A percentile compares a stretch with the other conserved stretches of the same genome.
Conservation (phyloP, 164 flowering plant genomes). For the Akebia trifoliata region DNA sequence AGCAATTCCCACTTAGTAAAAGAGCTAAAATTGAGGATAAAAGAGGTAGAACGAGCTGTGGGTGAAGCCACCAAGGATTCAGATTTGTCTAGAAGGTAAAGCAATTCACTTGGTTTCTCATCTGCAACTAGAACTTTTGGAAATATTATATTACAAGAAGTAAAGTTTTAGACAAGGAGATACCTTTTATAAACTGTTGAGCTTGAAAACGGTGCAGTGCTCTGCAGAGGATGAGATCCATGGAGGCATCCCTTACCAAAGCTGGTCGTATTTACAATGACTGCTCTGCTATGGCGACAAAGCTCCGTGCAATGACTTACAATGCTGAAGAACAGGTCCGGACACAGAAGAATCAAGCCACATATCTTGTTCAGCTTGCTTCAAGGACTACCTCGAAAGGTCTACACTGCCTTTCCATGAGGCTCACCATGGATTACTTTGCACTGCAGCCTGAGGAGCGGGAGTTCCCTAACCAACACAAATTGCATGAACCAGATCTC, state of each 20-base stretch:
- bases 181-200: background rate
- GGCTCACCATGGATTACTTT: constrained; percentile 79
- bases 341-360: constrained; percentile 53
- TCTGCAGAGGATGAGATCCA: constrained; percentile 63
- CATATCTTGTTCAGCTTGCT: constrained; percentile 66
- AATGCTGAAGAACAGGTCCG: constrained; percentile 72
- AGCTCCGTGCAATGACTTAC: constrained; percentile 78
- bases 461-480: constrained; percentile 42
- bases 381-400: constrained; percentile 87
- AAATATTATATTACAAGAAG: background rate
- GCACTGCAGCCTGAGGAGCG: constrained; percentile 51
- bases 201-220: constrained; percentile 43
- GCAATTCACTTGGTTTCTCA: background rate
- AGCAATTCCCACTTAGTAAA: constrained; percentile 68
- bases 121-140: background rate
- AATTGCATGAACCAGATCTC: constrained; percentile 42
- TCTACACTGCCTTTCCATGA: constrained; percentile 89
- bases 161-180: too few relatives aligned
- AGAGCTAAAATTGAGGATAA: constrained; percentile 69
- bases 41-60: constrained; percentile 64
- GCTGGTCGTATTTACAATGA: constrained; percentile 59
- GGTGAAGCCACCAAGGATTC: constrained; percentile 73
- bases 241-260: constrained; percentile 65
- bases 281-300: constrained; percentile 60
- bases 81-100: constrained; percentile 68